Base-by-base conservation (phyloP, 2,329 filamentous ascomycete genomes). In the Plectosphaerella sp. region DNA sequence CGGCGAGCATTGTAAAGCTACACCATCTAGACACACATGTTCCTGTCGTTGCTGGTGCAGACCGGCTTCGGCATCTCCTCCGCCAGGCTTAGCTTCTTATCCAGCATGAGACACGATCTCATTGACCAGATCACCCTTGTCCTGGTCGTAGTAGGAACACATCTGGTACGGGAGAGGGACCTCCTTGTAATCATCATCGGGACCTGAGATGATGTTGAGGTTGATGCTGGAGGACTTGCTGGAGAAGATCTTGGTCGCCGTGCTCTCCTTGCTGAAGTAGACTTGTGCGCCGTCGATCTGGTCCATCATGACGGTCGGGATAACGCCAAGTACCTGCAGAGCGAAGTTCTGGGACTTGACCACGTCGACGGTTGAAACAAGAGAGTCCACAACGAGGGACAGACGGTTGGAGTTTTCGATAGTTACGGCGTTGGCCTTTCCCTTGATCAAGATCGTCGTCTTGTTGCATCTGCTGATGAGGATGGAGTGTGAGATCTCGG, bases 101-200 rank as follows among this genome's bases (percentile, higher is more conserved):
- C 93, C 92, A 57, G 89, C 84, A 73, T 97, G 93, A 63, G 94
- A 91, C 16, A 99, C 94, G 68, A 99, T 97, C 79, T 97, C 93
- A 64, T 85, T 96, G 25, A 93, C 81, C 57, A 97, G 67, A 58
- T 88, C 84, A 20, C 89, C 88, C 70, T 91, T 82, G 48, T 66
- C 75, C 69, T 86, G 66, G 53, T 89, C 75, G 82, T 78, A 80
- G 78, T 89, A 77, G 65, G 91, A 83, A 69, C 91, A 85, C 63
- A 97, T 88, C 76, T 99, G 94, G 64, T 92, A 90, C 0, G 94
- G 94, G 54, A 97, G 70, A 1, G 94, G 86, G 50, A 89, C 81
- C 72, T 99, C 94, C 68, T 85, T 87, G 67, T 89, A 95, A 65
- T 99, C 94, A 14, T 86, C 89, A 28, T 89, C 83, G 25, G 76